A percentile compares a stretch with the other conserved stretches of the same genome.
Evolutionary conservation across 495 filamentous ascomycete species (phyloP).

Genomic region (Hypoxylon trugodes): DNA sequence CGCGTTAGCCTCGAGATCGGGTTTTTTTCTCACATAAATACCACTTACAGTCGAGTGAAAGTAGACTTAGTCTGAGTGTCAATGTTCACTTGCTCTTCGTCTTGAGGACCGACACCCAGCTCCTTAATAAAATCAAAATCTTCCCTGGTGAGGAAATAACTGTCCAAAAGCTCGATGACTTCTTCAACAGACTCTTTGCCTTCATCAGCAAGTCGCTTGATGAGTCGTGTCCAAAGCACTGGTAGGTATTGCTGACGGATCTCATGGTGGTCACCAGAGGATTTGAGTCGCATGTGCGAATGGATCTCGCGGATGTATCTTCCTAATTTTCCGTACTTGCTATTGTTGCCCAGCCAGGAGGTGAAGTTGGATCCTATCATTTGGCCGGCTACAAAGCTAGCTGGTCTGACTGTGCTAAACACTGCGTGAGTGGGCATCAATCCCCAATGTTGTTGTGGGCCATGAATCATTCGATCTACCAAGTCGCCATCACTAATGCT

Average conservation of each 20-base stretch:
- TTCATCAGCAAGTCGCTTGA: constrained; percentile 72
- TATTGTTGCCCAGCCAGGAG: constrained; percentile 93
- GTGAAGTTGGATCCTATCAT: constrained; percentile 75
- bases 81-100: constrained; percentile 75
- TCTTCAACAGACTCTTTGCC: constrained; percentile 78
- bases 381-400: constrained; percentile 87
- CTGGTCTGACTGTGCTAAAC: constrained; percentile 91
- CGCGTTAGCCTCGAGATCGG: constrained; percentile 27
- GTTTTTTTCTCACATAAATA: background rate
- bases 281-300: constrained; percentile 91
- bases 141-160: constrained; percentile 94
- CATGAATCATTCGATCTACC: constrained; percentile 97
- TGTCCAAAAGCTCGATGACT: constrained; percentile 92
- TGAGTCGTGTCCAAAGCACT: constrained; percentile 81
- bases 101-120: constrained; percentile 86
- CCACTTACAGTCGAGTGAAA: constrained; percentile 81
- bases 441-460: constrained; percentile 96
- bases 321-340: constrained; percentile 83
- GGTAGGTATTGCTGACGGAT: constrained; percentile 94
- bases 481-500: constrained; percentile 98
- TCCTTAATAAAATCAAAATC: constrained; percentile 94
- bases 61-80: constrained; percentile 84
- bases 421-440: constrained; percentile 98
- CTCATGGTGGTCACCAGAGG: constrained; percentile 92
- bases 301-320: constrained; percentile 94